Percentiles rank a stretch among this genome's conserved stretches.
Evolutionary conservation across 345 rosid genomes (phyloP).

Genomic region (Dovyalis caffra): DNA sequence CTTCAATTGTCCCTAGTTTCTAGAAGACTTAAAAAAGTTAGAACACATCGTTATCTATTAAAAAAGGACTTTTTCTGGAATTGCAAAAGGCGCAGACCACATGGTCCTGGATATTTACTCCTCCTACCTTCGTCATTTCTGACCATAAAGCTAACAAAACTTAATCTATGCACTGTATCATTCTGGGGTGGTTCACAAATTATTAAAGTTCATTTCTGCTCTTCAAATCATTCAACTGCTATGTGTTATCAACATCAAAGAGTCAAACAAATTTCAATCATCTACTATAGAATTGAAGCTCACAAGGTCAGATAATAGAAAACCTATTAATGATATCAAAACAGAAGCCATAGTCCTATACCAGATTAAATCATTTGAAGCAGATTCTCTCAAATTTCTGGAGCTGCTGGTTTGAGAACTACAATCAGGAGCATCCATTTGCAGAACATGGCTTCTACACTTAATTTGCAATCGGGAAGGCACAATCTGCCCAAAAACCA

Average conservation of each 20-base stretch:
- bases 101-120: background rate
- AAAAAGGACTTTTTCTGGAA: background rate
- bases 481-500: constrained; percentile 41
- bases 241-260: background rate
- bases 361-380: constrained; percentile 69
- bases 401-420: constrained; percentile 31
- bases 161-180: background rate
- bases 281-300: background rate
- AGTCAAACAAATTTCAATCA: background rate
- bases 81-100: background rate
- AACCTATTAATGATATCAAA: background rate
- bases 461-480: constrained; percentile 58
- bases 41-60: background rate
- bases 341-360: constrained; percentile 21
- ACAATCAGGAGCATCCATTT: constrained; percentile 25
- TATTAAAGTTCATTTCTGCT: background rate
- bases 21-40: background rate
- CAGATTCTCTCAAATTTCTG: constrained; percentile 20
- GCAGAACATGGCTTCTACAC: constrained; percentile 48
- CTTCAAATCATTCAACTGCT: background rate
- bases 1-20: background rate
- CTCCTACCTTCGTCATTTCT: background rate
- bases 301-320: background rate
- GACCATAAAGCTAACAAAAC: background rate
- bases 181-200: background rate